Percentiles rank a stretch among this genome's conserved stretches.
These are phyloP conservation scores for Coemansia aciculifera DNA, from an alignment of 192 early-diverging fungal species.

Conservation along the genomic window DNA sequence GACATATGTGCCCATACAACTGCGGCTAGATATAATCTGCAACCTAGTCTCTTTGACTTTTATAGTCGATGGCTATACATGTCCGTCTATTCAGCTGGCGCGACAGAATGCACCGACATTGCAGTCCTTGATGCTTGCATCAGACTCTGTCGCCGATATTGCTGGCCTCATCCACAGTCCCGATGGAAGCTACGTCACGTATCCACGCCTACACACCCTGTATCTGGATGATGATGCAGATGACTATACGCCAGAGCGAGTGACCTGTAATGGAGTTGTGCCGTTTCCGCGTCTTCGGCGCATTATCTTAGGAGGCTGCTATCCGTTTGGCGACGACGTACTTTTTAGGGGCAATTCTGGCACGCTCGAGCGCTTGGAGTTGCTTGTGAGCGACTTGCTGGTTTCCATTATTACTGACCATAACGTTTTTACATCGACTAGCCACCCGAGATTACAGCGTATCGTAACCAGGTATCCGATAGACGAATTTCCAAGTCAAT, in stretches of 20 bases:
- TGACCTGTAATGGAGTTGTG: not conserved
- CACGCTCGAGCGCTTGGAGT: not conserved
- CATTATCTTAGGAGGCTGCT: not conserved
- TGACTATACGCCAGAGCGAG: not conserved
- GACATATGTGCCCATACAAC: not conserved
- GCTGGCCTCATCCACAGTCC: conserved; percentile 4
- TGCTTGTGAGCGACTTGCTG: not conserved
- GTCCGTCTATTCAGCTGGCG: not conserved
- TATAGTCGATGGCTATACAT: not conserved
- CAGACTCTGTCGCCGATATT: not conserved
- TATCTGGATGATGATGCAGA: not conserved
- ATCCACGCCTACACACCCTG: not conserved
- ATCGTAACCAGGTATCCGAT: not conserved
- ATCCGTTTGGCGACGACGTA: conserved; percentile 12
- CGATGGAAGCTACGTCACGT: not conserved
- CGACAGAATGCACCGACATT: not conserved
- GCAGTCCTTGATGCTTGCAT: not conserved
- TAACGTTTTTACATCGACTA: not conserved
- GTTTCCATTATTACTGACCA: not conserved
- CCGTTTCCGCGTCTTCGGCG: not conserved
- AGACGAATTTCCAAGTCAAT: not conserved
- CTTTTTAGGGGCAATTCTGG: conserved; percentile 7
- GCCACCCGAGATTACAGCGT: not conserved
- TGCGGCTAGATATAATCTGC: not conserved
- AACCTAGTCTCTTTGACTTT: not conserved